Base-by-base conservation (phyloP, 2,329 filamentous ascomycete species). In the Metarhizium humberi region DNA sequence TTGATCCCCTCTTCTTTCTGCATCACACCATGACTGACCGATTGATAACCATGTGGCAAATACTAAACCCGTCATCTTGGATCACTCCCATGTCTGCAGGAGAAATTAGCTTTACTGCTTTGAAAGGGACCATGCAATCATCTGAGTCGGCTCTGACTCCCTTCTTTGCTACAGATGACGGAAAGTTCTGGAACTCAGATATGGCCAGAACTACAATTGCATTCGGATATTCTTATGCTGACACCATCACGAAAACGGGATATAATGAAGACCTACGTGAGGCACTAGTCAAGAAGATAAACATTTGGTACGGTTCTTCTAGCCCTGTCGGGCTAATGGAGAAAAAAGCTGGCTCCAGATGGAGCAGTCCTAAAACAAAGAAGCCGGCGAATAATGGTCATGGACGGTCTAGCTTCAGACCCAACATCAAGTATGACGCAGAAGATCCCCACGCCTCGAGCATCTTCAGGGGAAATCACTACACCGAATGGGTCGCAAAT, bases 1-100 rank as follows among this genome's bases (percentile, higher is more conserved):
- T 90, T 65, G 90, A 95, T 64, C 89, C 89, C 0, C 73, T 89
- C 13, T 92, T 92, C 69, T 88, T 86, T 71, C 71, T 92, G 8
- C 88, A 92, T 63, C 89, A 92, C 63, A 74, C 77, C 59, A 91
- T 88, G 69, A 79, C 90, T 7, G 90, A 95, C 64, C 81, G 90
- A 3, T 69, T 88, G 32, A 82, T 90, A 59, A 82, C 88, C 36
- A 79, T 95, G 58, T 94, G 88, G 88, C 88, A 94, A 71, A 75
- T 78, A 1, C 69, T 94, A 14, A 80, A 94, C 59, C 87, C 86
- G 0, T 73, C 82, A 20, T 79, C 79, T 32, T 92, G 85, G 72
- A 79, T 90, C 5, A 71, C 76, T 25, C 78, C 84, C 1, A 77
- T 80, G 58, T 61, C 72, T 6, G 80, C 76, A 52, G 71, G 69